phyloP scores from a whole-genome alignment of 345 rosid genomes.

The Nephelium lappaceum region DNA sequence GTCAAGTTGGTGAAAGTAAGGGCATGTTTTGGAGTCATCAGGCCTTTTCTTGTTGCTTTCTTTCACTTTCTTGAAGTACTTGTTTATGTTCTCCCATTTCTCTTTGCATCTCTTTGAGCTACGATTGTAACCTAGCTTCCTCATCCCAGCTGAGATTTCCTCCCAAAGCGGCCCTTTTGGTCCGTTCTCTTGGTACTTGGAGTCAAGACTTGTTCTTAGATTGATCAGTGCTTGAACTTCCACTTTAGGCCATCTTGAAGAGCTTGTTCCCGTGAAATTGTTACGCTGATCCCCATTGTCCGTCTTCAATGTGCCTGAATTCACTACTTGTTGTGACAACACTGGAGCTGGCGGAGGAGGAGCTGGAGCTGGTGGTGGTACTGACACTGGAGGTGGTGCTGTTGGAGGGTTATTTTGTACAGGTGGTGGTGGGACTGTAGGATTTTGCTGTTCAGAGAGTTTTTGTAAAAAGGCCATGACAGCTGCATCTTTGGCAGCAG shows the following conservation, averaged over 20 bases:
- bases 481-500: conserved; percentile 74
- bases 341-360: conserved; percentile 8
- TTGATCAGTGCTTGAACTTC: conserved; percentile 53
- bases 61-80: conserved; percentile 80
- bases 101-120: conserved; percentile 79
- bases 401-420: conserved; percentile 2
- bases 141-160: conserved; percentile 69
- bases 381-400: conserved; percentile 10
- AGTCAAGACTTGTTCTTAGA: conserved; percentile 46
- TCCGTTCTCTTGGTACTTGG: conserved; percentile 51
- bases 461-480: conserved; percentile 77
- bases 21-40: conserved; percentile 79
- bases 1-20: conserved; percentile 72
- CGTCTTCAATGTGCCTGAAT: conserved; percentile 22
- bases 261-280: conserved; percentile 24
- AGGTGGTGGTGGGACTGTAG: conserved; percentile 3
- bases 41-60: conserved; percentile 78
- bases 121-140: conserved; percentile 61
- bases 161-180: conserved; percentile 84
- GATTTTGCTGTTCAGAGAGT: conserved; percentile 49
- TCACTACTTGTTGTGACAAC: not conserved
- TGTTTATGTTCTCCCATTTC: conserved; percentile 84
- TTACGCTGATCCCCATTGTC: conserved; percentile 32
- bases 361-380: conserved; percentile 9
- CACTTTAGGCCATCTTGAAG: conserved; percentile 60